Conservation (phyloP, 2,329 filamentous ascomycete species). For the Endothia cerciana region DNA sequence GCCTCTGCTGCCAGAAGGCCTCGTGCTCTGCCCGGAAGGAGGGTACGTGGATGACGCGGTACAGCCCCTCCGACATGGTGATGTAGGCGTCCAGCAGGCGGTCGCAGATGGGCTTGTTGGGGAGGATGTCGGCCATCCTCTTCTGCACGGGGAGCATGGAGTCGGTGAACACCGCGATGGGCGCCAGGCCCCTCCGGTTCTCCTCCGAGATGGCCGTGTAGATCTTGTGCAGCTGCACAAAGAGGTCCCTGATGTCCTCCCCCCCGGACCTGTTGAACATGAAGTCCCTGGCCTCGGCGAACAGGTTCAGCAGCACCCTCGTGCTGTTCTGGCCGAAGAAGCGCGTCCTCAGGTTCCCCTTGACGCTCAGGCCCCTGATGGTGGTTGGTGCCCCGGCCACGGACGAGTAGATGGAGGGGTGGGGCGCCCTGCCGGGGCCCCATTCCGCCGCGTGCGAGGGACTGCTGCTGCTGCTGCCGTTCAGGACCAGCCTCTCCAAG, state of each 20-base stretch:
- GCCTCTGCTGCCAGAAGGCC: conserved; percentile 54
- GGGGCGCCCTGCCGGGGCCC: conserved; percentile 11
- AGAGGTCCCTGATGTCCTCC: conserved; percentile 47
- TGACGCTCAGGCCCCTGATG: conserved; percentile 55
- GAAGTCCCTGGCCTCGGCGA: conserved; percentile 58
- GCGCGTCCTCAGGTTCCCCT: conserved; percentile 52
- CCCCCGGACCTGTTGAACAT: conserved; percentile 47
- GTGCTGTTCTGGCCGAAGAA: conserved; percentile 59
- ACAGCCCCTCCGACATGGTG: conserved; percentile 55
- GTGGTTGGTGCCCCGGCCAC: conserved; percentile 43
- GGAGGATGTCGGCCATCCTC: conserved; percentile 61
- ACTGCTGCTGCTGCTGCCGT: neutral
- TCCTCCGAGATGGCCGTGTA: conserved; percentile 53
- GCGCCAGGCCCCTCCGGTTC: conserved; percentile 50
- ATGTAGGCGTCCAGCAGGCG: conserved; percentile 54
- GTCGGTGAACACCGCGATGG: conserved; percentile 60
- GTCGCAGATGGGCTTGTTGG: conserved; percentile 55
- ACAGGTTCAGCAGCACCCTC: conserved; percentile 58
- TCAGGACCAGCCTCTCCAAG: conserved; percentile 54
- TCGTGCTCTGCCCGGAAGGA: conserved; percentile 56
- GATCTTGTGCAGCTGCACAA: conserved; percentile 51
- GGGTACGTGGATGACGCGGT: conserved; percentile 57
- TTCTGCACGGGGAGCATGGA: conserved; percentile 62
- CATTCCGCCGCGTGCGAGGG: conserved; percentile 21
- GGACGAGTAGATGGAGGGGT: conserved; percentile 31